Base-by-base conservation (phyloP, 148 eudicot species). In the Camellia lanceoleosa region DNA sequence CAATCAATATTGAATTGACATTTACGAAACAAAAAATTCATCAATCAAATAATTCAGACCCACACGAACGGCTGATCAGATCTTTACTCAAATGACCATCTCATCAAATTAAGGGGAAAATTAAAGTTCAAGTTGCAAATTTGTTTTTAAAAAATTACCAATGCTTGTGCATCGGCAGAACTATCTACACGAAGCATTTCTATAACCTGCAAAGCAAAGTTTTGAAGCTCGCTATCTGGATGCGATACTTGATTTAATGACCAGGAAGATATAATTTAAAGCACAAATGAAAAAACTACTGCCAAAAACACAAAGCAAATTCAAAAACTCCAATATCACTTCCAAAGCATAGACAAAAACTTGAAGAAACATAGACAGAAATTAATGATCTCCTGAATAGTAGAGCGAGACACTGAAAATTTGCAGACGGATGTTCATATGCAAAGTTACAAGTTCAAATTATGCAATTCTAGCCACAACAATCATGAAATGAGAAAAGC, bases 181-280 rank as follows among this genome's bases (percentile, higher is more conserved):
- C 88, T 79, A 86, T 92, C 98, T 20, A 80, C n/a, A n/a, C 79
- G 94, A 79, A 95, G 95, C 95, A 95, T 90, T 78, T 91, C 94
- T 80, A 95, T 83, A 82, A 91, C 91, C 86, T 81, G 95, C 78
- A 85, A 68, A 80, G 92, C 84, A 71, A 83, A 95, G 82, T 88
- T 91, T 78, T 95, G 91, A 79, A 95, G 98, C 80, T 93, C 97
- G 77, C 86, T 87, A 81, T 95, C 98, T 59, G 95, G 92, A 79
- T n/a, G n/a, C n/a, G 87, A 87, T 95, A 90, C 86, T 85, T 89
- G 91, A n/a, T n/a, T n/a, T n/a, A 55, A 90, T 89, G 68, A 94
- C 93, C 93, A n/a, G n/a, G 79, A 87, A 79, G 14, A 79, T 63
- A 30, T 68, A 85, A 19, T 68, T 73, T 8, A 78, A 79, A 23